Conservation (phyloP, 768 basidiomycete species). For the Psilocybe tampanensis region DNA sequence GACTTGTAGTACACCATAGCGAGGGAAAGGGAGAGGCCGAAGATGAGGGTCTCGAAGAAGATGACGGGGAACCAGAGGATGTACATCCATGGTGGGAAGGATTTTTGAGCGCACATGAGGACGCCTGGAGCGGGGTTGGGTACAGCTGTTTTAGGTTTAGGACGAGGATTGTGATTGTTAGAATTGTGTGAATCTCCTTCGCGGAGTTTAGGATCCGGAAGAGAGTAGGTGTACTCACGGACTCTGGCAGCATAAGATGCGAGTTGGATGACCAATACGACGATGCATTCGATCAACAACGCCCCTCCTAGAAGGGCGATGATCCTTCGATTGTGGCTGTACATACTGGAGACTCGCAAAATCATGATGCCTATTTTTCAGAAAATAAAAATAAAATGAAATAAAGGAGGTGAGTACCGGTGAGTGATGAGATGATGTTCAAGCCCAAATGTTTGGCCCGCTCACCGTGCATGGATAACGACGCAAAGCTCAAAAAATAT, state of each 20-base stretch:
- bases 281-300: conserved; percentile 1
- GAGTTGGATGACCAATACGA: background rate
- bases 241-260: background rate
- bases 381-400: background rate
- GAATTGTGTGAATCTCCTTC: too few species aligned
- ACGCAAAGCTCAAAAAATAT: background rate
- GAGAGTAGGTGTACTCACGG: background rate
- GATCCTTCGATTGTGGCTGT: conserved; percentile 8
- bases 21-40: conserved; percentile 3
- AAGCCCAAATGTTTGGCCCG: too few species aligned
- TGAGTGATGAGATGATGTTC: background rate
- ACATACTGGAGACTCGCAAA: conserved; percentile 20
- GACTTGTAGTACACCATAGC: conserved; percentile 11
- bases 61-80: conserved; percentile 13
- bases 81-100: conserved; percentile 11
- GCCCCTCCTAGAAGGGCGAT: conserved; percentile 2
- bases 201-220: too few species aligned
- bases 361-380: conserved; percentile 15
- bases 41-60: conserved; percentile 10
- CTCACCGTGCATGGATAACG: background rate
- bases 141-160: background rate
- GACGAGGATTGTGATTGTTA: too few species aligned
- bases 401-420: background rate
- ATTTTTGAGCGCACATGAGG: conserved; percentile 1
- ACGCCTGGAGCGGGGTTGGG: conserved; percentile 9